These are phyloP conservation scores for Butyriboletus loyo DNA, from an alignment of 768 basidiomycete species.

Conservation along the genomic window DNA sequence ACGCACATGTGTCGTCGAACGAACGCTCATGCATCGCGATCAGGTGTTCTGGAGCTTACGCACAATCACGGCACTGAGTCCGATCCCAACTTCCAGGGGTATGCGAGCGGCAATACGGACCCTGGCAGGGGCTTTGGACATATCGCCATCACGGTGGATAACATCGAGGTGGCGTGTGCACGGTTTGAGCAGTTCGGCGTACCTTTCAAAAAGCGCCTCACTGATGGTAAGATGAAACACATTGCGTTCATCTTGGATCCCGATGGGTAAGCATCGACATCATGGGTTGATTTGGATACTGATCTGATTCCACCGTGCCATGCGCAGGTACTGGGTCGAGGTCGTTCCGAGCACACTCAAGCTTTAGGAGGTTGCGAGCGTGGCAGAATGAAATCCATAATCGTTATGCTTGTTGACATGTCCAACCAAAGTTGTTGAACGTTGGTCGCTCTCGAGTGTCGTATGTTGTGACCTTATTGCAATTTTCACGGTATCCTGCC, in stretches of 20 bases:
- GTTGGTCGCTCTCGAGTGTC: neutral
- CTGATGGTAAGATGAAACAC: constrained; percentile 81
- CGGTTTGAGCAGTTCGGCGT: constrained; percentile 81
- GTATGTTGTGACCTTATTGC: no score
- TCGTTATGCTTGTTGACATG: neutral
- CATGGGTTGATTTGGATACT: neutral
- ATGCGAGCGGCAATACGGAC: constrained; percentile 82
- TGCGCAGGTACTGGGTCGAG: constrained; percentile 59
- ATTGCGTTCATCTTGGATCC: constrained; percentile 87
- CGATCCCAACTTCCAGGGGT: constrained; percentile 75
- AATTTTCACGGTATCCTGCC: no score
- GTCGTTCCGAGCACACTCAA: constrained; percentile 39
- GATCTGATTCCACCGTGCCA: neutral
- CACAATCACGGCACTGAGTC: constrained; percentile 90
- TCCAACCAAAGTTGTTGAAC: constrained; percentile 1
- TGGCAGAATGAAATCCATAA: neutral
- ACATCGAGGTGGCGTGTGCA: constrained; percentile 79
- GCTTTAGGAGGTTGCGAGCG: constrained; percentile 15
- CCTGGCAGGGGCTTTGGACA: constrained; percentile 81
- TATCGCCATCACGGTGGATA: constrained; percentile 80
- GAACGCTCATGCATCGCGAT: neutral
- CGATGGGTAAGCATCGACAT: constrained; percentile 56
- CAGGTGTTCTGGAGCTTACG: constrained; percentile 80
- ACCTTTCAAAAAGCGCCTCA: constrained; percentile 80
- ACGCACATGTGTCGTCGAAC: neutral